Evolutionary conservation across 2,329 filamentous ascomycete species (phyloP).

Genomic region (Microdochium nivale): DNA sequence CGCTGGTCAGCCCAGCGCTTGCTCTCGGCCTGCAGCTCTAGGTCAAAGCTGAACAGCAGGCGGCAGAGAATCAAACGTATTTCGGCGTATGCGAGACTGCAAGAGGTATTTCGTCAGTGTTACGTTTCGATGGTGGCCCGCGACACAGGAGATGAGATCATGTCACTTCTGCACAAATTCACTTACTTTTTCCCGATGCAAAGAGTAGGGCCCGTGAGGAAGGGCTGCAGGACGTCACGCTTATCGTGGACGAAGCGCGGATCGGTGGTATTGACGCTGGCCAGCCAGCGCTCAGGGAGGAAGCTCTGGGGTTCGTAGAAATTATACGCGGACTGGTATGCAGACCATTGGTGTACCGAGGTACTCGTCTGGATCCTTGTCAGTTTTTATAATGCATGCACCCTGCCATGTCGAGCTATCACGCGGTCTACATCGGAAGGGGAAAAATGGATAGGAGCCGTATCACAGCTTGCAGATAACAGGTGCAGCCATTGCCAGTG

Average conservation of each 20-base stretch:
- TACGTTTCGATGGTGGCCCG: too few relatives aligned
- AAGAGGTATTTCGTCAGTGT: too few relatives aligned
- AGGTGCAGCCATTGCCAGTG: too few relatives aligned
- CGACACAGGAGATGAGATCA: too few relatives aligned
- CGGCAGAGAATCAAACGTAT: conserved; percentile 39
- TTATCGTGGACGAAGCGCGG: conserved; percentile 30
- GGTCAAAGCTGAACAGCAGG: conserved; percentile 40
- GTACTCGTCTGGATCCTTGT: neutral
- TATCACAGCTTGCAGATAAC: too few relatives aligned
- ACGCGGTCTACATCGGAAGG: too few relatives aligned
- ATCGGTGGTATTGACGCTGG: conserved; percentile 11
- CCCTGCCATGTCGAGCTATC: too few relatives aligned
- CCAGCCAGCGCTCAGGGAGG: conserved; percentile 4
- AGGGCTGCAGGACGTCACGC: conserved; percentile 34
- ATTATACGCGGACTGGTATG: conserved; percentile 1
- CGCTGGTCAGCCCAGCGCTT: conserved; percentile 29
- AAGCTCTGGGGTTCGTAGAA: conserved; percentile 3
- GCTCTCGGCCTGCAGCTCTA: conserved; percentile 27
- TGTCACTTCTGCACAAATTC: too few relatives aligned
- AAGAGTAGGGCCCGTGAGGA: conserved; percentile 37
- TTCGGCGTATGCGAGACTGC: conserved; percentile 40
- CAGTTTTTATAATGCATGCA: too few relatives aligned
- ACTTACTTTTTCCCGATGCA: conserved; percentile 41
- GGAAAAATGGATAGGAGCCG: too few relatives aligned
- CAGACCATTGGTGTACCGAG: conserved; percentile 3